Conservation (phyloP, 805 yeast species). For the Candida corydali region DNA sequence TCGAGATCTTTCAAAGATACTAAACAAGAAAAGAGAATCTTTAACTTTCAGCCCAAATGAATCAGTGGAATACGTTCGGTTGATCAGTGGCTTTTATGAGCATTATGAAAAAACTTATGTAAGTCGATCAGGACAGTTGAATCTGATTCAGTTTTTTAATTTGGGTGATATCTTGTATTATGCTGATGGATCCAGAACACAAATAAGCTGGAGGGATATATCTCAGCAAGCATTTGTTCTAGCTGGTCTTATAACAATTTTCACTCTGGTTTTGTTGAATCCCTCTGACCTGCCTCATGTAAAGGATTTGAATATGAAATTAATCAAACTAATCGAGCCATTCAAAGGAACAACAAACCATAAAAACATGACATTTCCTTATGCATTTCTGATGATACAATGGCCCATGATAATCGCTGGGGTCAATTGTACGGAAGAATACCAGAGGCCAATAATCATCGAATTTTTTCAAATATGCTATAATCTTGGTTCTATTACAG, state of each 20-base stretch:
- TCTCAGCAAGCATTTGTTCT: constrained; percentile 44
- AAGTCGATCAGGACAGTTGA: constrained; percentile 5
- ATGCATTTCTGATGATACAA: constrained; percentile 41
- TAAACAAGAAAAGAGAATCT: constrained; percentile 21
- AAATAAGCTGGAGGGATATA: constrained; percentile 48
- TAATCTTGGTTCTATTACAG: constrained; percentile 47
- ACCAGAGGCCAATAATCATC: constrained; percentile 30
- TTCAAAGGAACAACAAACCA: constrained; percentile 5
- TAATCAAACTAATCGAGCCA: constrained; percentile 9
- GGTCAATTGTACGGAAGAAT: constrained; percentile 31
- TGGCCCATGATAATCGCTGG: constrained; percentile 55
- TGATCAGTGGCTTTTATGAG: constrained; percentile 10
- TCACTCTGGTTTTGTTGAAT: constrained; percentile 31
- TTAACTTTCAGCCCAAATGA: constrained; percentile 10
- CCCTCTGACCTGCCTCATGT: constrained; percentile 33
- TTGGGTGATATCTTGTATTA: constrained; percentile 8
- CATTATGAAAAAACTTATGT: constrained; percentile 8
- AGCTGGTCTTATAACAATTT: constrained; percentile 29
- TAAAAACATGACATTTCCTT: constrained; percentile 7
- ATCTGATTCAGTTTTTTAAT: constrained; percentile 3
- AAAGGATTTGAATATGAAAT: constrained; percentile 13
- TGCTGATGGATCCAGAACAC: constrained; percentile 1
- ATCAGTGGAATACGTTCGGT: constrained; percentile 9
- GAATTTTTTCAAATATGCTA: constrained; percentile 38
- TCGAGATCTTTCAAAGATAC: constrained; percentile 37